Percentiles rank a stretch among this genome's conserved stretches.
phyloP scores from a whole-genome alignment of 148 eudicot species.

The Arbutus unedo region DNA sequence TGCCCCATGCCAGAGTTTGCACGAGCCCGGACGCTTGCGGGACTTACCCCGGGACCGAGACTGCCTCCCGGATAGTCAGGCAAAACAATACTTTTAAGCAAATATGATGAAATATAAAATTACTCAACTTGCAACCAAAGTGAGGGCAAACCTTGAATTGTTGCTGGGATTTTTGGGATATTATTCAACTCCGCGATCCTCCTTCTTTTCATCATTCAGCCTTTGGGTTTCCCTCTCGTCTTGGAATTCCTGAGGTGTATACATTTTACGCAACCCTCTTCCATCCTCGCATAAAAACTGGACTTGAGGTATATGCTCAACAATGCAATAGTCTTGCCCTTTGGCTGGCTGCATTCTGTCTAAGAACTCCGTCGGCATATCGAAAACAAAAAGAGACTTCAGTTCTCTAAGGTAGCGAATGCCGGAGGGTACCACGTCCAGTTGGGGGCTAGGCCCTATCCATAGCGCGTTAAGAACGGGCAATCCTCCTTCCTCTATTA shows the following conservation, averaged over 20 bases:
- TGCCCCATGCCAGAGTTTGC: too few species aligned
- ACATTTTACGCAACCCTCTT: too few species aligned
- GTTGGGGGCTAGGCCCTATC: background rate
- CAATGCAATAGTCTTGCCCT: background rate
- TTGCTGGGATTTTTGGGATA: too few species aligned
- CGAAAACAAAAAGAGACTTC: background rate
- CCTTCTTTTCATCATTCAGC: too few species aligned
- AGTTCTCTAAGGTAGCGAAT: background rate
- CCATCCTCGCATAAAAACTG: background rate
- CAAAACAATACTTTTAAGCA: too few species aligned
- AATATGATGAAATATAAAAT: too few species aligned
- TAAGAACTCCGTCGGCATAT: background rate
- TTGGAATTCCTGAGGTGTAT: background rate
- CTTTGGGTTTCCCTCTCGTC: background rate
- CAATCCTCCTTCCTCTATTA: background rate
- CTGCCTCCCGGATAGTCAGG: too few species aligned
- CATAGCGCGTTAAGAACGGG: background rate
- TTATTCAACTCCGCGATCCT: too few species aligned
- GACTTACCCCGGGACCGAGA: too few species aligned
- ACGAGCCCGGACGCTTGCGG: too few species aligned
- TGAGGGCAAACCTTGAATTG: too few species aligned
- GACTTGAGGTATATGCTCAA: background rate
- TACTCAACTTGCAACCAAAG: too few species aligned
- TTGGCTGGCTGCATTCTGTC: background rate
- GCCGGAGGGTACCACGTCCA: background rate